These are phyloP conservation scores for Dendrocalamus latiflorus DNA, from an alignment of 202 grass and related monocot genomes.

Conservation along the genomic window DNA sequence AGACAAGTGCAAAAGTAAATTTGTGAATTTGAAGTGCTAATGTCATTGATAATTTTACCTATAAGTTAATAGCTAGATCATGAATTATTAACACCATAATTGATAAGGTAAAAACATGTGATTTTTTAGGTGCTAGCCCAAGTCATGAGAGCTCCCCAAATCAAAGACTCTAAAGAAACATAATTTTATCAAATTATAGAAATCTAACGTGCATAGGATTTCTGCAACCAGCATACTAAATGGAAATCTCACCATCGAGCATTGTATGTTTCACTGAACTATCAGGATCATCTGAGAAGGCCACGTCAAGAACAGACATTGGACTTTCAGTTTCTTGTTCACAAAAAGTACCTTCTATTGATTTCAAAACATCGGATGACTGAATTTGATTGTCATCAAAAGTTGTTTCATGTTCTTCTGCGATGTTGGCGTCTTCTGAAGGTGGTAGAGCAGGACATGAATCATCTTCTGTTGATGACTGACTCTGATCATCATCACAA, in stretches of 20 bases:
- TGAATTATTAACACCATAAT: not conserved
- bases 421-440: not conserved
- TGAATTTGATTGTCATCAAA: slow-evolving; percentile 5
- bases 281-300: slow-evolving; percentile 46
- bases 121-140: not conserved
- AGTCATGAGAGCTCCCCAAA: not conserved
- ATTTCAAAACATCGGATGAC: slow-evolving; percentile 13
- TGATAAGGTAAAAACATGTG: not conserved
- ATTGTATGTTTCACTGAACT: slow-evolving; percentile 18
- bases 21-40: not conserved
- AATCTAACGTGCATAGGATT: not conserved
- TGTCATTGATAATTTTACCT: not conserved
- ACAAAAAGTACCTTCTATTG: slow-evolving; percentile 34
- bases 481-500: slow-evolving; percentile 10
- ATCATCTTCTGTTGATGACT: not conserved
- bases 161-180: not conserved
- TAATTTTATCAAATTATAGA: not conserved
- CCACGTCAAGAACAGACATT: slow-evolving; percentile 56
- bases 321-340: slow-evolving; percentile 53
- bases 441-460: not conserved
- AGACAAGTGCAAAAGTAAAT: not conserved
- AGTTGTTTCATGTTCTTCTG: not conserved
- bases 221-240: not conserved
- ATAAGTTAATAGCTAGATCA: not conserved
- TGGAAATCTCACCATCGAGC: slow-evolving; percentile 53